Conservation (phyloP, 768 basidiomycete genomes). For the Pulveroboletus sp. region DNA sequence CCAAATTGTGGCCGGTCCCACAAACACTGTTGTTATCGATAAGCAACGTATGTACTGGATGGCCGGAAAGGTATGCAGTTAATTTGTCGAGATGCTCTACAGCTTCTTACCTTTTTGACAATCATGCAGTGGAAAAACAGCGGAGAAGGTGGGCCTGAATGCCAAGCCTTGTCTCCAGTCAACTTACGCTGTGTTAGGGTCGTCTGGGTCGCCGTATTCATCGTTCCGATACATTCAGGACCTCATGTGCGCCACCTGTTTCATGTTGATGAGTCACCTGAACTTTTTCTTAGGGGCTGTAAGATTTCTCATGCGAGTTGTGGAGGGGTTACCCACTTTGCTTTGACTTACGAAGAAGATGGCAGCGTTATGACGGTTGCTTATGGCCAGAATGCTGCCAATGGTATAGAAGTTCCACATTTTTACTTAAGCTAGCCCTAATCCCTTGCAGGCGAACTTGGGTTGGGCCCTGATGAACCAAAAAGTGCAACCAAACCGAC, state of each 20-base stretch:
- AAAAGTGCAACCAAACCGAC: conserved; percentile 88
- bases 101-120: conserved; percentile 4
- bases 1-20: conserved; percentile 73
- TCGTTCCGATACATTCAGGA: conserved; percentile 86
- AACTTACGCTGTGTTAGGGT: conserved; percentile 52
- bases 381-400: conserved; percentile 85
- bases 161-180: not conserved
- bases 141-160: conserved; percentile 65
- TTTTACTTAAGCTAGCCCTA: not conserved
- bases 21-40: conserved; percentile 83
- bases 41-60: conserved; percentile 85
- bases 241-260: conserved; percentile 55
- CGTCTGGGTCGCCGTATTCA: conserved; percentile 86
- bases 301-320: conserved; percentile 66
- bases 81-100: not conserved
- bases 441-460: conserved; percentile 64
- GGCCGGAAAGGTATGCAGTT: conserved; percentile 64
- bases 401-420: conserved; percentile 44
- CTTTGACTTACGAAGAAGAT: conserved; percentile 73
- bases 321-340: conserved; percentile 91
- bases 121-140: conserved; percentile 84
- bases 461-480: conserved; percentile 73
- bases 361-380: conserved; percentile 78
- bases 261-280: not conserved
- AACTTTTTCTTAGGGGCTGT: conserved; percentile 57